Percentiles rank a stretch among this genome's conserved stretches.
These are phyloP conservation scores for Sambucus nigra DNA, from an alignment of 129 eudicot genomes.

Conservation along the genomic window DNA sequence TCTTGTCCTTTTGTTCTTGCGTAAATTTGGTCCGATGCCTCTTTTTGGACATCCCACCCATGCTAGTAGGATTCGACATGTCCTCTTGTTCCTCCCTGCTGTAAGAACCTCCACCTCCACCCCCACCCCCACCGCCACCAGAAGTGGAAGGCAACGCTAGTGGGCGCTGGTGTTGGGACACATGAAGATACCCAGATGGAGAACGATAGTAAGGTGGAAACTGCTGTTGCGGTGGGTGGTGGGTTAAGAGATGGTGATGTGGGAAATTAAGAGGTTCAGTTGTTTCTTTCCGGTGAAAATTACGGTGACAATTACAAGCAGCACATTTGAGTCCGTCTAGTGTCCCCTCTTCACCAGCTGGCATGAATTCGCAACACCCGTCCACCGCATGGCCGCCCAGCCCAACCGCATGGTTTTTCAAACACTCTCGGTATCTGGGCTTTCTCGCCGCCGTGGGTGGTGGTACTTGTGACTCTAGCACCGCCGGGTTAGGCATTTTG, in stretches of 20 bases:
- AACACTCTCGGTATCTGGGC: no score
- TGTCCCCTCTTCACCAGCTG: no score
- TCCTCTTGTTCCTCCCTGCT: slow-evolving; percentile 25
- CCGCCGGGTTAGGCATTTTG: slow-evolving; percentile 13
- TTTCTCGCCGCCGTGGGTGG: background rate
- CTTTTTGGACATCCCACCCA: slow-evolving; percentile 21
- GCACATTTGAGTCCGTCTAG: no score
- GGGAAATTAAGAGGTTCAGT: no score
- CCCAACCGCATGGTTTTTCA: no score
- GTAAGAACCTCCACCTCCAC: slow-evolving; percentile 3
- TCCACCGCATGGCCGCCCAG: no score
- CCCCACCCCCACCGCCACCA: slow-evolving; percentile 29
- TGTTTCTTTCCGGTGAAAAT: background rate
- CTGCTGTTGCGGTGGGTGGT: slow-evolving; percentile 15
- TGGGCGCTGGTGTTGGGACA: slow-evolving; percentile 27
- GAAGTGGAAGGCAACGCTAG: slow-evolving; percentile 49
- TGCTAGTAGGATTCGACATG: slow-evolving; percentile 14
- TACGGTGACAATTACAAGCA: no score
- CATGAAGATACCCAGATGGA: slow-evolving; percentile 42
- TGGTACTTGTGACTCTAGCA: slow-evolving; percentile 8
- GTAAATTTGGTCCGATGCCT: slow-evolving; percentile 48
- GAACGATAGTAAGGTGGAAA: slow-evolving; percentile 24
- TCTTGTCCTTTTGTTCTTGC: slow-evolving; percentile 53
- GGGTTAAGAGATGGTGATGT: slow-evolving; percentile 20
- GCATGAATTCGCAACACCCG: no score